A percentile compares a stretch with the other conserved stretches of the same genome.
These are phyloP conservation scores for Malassezia sp. DNA, from an alignment of 1,284 basidiomycete genomes.

Conservation along the genomic window DNA sequence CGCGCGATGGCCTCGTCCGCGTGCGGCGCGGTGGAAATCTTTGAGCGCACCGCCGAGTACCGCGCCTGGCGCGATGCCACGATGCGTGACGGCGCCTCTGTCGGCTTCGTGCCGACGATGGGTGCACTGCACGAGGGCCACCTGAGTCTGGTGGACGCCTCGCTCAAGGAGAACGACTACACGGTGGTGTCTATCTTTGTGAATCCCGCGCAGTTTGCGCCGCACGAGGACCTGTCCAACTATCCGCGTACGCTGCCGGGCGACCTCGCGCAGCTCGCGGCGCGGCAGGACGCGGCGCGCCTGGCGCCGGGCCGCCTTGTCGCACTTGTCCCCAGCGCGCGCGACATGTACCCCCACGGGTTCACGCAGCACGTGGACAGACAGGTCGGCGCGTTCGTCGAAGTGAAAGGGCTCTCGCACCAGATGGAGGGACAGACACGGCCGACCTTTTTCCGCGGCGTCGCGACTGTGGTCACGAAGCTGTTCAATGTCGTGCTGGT, in stretches of 20 bases:
- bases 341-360: slow-evolving; percentile 64
- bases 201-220: slow-evolving; percentile 94
- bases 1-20: no score
- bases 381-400: slow-evolving; percentile 79
- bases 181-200: slow-evolving; percentile 94
- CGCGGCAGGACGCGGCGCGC: slow-evolving; percentile 22
- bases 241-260: slow-evolving; percentile 65
- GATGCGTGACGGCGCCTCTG: slow-evolving; percentile 40
- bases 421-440: slow-evolving; percentile 74
- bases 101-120: slow-evolving; percentile 95
- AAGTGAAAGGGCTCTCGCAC: slow-evolving; percentile 69
- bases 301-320: slow-evolving; percentile 14
- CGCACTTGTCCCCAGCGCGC: slow-evolving; percentile 31
- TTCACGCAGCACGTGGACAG: slow-evolving; percentile 64
- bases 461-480: slow-evolving; percentile 88
- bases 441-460: slow-evolving; percentile 88
- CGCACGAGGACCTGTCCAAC: slow-evolving; percentile 77
- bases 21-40: no score
- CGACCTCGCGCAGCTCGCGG: slow-evolving; percentile 37
- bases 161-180: slow-evolving; percentile 65
- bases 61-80: slow-evolving; percentile 11
- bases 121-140: slow-evolving; percentile 90
- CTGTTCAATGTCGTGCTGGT: slow-evolving; percentile 85
- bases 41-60: slow-evolving; percentile 1
- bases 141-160: slow-evolving; percentile 61